Evolutionary conservation across 495 filamentous ascomycete species (phyloP).

Genomic region (Chlorociboria aeruginascens): DNA sequence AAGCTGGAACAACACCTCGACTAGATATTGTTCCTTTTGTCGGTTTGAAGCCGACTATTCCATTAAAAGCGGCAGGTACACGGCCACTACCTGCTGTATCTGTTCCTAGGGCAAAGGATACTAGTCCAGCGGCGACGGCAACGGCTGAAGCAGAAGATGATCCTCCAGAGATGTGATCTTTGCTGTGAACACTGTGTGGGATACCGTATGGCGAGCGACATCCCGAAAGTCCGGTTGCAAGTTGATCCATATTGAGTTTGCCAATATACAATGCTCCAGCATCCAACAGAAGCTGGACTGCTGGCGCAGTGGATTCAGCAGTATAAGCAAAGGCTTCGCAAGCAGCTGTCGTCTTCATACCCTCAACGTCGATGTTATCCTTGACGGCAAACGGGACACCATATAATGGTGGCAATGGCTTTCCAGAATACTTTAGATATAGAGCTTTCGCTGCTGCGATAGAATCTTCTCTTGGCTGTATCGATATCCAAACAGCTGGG

Average conservation of each 20-base stretch:
- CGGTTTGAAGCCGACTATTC: constrained; percentile 55
- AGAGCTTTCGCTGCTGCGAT: constrained; percentile 33
- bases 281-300: constrained; percentile 26
- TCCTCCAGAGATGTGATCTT: constrained; percentile 49
- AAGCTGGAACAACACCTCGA: constrained; percentile 48
- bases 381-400: constrained; percentile 55
- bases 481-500: constrained; percentile 43
- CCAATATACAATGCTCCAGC: constrained; percentile 51
- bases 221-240: constrained; percentile 50
- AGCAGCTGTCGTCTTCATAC: constrained; percentile 45
- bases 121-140: constrained; percentile 42
- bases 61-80: constrained; percentile 51
- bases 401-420: constrained; percentile 42
- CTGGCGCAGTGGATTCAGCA: constrained; percentile 27
- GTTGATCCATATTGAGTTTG: constrained; percentile 57
- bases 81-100: constrained; percentile 58
- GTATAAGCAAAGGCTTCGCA: constrained; percentile 42
- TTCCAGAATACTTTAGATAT: constrained; percentile 29
- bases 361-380: constrained; percentile 49
- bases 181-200: constrained; percentile 36
- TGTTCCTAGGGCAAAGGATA: constrained; percentile 50
- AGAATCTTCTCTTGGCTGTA: constrained; percentile 26
- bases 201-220: constrained; percentile 52
- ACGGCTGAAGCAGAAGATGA: constrained; percentile 50
- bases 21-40: constrained; percentile 52